These are phyloP conservation scores for Epichloe sibirici DNA, from an alignment of 2,329 filamentous ascomycete genomes.

Conservation along the genomic window DNA sequence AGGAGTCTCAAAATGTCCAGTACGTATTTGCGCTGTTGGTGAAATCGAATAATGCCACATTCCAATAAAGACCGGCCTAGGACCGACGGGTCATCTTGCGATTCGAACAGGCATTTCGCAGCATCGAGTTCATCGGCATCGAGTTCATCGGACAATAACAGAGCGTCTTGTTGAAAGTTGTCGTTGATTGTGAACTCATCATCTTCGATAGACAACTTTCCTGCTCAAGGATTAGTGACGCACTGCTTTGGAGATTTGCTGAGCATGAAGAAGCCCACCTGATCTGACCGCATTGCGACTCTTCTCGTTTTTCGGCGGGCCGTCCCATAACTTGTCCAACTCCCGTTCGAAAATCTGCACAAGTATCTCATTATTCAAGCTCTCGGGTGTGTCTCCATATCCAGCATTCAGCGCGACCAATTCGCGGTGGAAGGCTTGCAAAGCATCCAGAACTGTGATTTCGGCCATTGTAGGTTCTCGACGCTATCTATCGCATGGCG, in stretches of 20 bases:
- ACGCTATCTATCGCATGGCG: slow-evolving; percentile 40
- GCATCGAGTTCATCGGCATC: slow-evolving; percentile 84
- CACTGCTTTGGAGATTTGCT: not conserved
- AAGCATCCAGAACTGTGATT: slow-evolving; percentile 58
- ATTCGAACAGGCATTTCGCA: slow-evolving; percentile 61
- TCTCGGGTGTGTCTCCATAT: slow-evolving; percentile 45
- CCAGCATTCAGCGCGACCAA: slow-evolving; percentile 64
- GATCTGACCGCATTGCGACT: slow-evolving; percentile 61
- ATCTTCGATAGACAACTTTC: slow-evolving; percentile 61
- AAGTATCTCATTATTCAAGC: slow-evolving; percentile 59
- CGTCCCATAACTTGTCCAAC: slow-evolving; percentile 63
- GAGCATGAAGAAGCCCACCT: slow-evolving; percentile 33
- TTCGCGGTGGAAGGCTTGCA: slow-evolving; percentile 78
- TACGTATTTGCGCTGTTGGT: slow-evolving; percentile 70
- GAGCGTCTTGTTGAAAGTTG: slow-evolving; percentile 71
- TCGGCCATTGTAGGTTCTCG: slow-evolving; percentile 51
- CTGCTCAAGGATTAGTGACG: slow-evolving; percentile 30
- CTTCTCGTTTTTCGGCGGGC: slow-evolving; percentile 58
- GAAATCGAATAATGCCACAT: slow-evolving; percentile 75
- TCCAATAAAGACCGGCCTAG: slow-evolving; percentile 64
- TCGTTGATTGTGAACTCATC: slow-evolving; percentile 72
- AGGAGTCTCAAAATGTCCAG: slow-evolving; percentile 76
- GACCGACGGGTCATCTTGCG: slow-evolving; percentile 54
- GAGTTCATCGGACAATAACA: slow-evolving; percentile 76
- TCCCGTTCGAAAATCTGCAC: slow-evolving; percentile 58